phyloP scores from a whole-genome alignment of 805 yeast genomes.

The Torulaspora quercuum region DNA sequence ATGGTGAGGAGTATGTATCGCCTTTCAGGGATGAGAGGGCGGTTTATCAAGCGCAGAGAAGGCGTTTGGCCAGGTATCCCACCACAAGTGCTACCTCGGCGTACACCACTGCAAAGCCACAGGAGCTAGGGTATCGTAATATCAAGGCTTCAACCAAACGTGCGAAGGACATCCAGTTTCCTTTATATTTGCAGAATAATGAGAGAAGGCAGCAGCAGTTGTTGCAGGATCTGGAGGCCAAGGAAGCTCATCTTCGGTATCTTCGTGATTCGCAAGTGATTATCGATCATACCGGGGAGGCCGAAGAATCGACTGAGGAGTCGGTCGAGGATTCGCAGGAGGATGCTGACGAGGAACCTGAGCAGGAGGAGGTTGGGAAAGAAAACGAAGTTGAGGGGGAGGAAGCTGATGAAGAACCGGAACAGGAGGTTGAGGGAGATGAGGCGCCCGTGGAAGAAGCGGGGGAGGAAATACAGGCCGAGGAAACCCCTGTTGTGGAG shows the following conservation, averaged over 20 bases:
- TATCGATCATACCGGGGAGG: constrained; percentile 9
- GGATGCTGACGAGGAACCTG: constrained; percentile 3
- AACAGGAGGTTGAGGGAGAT: constrained; percentile 6
- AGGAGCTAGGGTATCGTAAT: constrained; percentile 30
- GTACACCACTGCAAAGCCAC: constrained; percentile 19
- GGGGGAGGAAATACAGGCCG: constrained; percentile 8
- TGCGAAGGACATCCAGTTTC: constrained; percentile 35
- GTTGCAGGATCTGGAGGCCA: constrained; percentile 22
- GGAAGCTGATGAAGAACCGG: constrained; percentile 4
- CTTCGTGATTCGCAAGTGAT: constrained; percentile 27
- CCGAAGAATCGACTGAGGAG: constrained; percentile 4
- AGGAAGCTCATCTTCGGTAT: constrained; percentile 25
- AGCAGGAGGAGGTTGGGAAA: constrained; percentile 4
- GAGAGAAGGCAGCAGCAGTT: constrained; percentile 28
- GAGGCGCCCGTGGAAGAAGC: not conserved
- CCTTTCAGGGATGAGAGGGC: constrained; percentile 22
- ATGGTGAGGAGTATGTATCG: constrained; percentile 16
- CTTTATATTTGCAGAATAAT: constrained; percentile 26
- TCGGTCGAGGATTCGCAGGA: constrained; percentile 1
- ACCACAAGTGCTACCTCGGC: constrained; percentile 31
- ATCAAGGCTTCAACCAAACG: constrained; percentile 20
- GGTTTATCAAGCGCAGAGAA: constrained; percentile 17
- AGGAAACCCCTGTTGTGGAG: not conserved
- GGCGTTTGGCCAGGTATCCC: constrained; percentile 26
- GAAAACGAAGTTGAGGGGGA: constrained; percentile 3